Base-by-base conservation (phyloP, 1,284 basidiomycete species). In the Coniferiporia sulphurascens region DNA sequence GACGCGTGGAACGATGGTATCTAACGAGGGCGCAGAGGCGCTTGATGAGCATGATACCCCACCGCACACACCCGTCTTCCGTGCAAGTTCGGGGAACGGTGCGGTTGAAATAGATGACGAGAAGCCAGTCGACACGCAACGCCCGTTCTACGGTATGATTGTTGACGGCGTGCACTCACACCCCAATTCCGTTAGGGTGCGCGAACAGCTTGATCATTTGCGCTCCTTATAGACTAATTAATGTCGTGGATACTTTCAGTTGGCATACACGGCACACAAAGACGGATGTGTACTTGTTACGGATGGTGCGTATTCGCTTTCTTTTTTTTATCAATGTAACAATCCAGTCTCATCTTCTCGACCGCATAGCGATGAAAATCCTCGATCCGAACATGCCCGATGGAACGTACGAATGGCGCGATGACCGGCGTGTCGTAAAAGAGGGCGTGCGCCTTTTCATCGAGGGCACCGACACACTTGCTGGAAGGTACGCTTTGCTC, bases 161-260 rank as follows among this genome's bases (percentile, higher is more conserved):
- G 92, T 93, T 10, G 93, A 96, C 69, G 93, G 93, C 0, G 85
- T 93, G 59, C 93, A 96, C 71, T 90, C 85, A 27, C 93, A 95
- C 72, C 93, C 93, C 3, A 92, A 93, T 72, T 91, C 90, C 49
- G 90, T 95, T 56, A 79, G 91, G 66, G 89, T 89, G 70, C 57
- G 83, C 71, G 51, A 17, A n/a, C 43, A 32, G 46, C n/a, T 45
- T 56, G 27, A 32, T 58, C 12, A 52, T 7, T 49, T 48, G 55
- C 36, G 46, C 9, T 0, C 21, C 38, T 60, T 22, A 6, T 13
- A 32, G 9, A 46, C 13, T 48, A 34, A 34, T 48, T 12, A 21
- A 22, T 57, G 1, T 35, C 35, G 34, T 9, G 36, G 46, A 41
- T 21, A 15, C 52, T 17, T 59, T 21, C 67, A 91, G 89, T 77